Conservation (phyloP, 2,329 filamentous ascomycete genomes). For the Talaromyces amestolkiae region DNA sequence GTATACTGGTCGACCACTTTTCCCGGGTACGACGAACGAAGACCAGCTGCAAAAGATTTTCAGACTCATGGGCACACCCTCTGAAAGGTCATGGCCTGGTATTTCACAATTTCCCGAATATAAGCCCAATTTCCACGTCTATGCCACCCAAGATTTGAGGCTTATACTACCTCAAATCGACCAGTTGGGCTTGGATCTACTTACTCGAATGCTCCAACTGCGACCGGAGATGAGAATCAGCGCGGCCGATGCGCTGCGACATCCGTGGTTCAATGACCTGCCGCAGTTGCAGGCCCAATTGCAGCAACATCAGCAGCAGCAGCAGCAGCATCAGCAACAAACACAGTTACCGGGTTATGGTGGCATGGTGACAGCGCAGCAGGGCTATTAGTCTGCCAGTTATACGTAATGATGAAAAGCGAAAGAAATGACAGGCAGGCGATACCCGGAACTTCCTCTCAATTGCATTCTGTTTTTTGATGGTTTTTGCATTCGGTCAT, state of each 20-base stretch:
- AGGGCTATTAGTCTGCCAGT: constrained; percentile 30
- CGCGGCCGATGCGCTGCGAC: constrained; percentile 78
- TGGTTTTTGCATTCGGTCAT: background rate
- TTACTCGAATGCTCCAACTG: constrained; percentile 88
- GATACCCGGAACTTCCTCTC: constrained; percentile 7
- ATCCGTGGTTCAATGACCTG: constrained; percentile 83
- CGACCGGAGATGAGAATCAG: constrained; percentile 88
- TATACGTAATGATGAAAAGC: background rate
- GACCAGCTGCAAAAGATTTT: constrained; percentile 97
- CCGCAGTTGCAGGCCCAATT: constrained; percentile 54
- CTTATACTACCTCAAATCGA: constrained; percentile 90
- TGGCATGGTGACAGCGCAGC: constrained; percentile 38
- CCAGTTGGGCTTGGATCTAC: constrained; percentile 76
- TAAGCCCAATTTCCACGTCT: constrained; percentile 91
- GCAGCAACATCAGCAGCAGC: constrained; percentile 42
- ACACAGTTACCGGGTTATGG: constrained; percentile 36
- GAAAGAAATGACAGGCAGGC: constrained; percentile 10
- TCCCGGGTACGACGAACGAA: constrained; percentile 96
- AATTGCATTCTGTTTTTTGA: background rate
- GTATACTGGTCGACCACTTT: constrained; percentile 93
- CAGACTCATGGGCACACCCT: constrained; percentile 96
- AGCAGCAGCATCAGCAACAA: constrained; percentile 33
- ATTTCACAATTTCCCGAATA: constrained; percentile 97
- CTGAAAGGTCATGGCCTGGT: constrained; percentile 90
- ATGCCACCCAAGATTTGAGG: constrained; percentile 84